These are phyloP conservation scores for Setaria viridis DNA, from an alignment of 202 grass and related monocot species.

Conservation along the genomic window DNA sequence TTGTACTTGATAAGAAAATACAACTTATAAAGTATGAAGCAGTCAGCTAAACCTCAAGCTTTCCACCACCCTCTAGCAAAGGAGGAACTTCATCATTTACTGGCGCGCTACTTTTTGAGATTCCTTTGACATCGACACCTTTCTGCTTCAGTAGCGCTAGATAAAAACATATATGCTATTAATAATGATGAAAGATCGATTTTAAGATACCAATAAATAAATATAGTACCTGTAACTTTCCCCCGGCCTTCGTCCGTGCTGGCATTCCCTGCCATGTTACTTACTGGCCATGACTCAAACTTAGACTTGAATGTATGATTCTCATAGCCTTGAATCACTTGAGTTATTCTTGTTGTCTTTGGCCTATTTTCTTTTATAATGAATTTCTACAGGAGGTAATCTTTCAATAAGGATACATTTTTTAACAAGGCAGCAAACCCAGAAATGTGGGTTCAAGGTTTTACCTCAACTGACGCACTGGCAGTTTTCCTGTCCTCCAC, in stretches of 20 bases:
- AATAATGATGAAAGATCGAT: slow-evolving; percentile 20
- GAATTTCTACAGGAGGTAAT: slow-evolving; percentile 61
- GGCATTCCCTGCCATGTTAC: slow-evolving; percentile 47
- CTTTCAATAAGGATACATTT: slow-evolving; percentile 21
- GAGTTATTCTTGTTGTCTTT: slow-evolving; percentile 70
- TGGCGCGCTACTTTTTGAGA: slow-evolving; percentile 56
- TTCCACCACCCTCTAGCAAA: slow-evolving; percentile 73
- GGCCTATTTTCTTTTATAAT: slow-evolving; percentile 73
- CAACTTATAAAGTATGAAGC: slow-evolving; percentile 27
- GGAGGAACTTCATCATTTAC: slow-evolving; percentile 84
- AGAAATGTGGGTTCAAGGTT: not conserved
- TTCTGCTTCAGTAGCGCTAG: slow-evolving; percentile 84
- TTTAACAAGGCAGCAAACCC: slow-evolving; percentile 36
- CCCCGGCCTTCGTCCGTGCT: slow-evolving; percentile 71
- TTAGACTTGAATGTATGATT: slow-evolving; percentile 77
- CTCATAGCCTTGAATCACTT: slow-evolving; percentile 87
- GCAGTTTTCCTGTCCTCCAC: slow-evolving; percentile 88
- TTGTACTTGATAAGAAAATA: slow-evolving; percentile 26
- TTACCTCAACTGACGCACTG: slow-evolving; percentile 80
- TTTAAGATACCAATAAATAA: slow-evolving; percentile 26
- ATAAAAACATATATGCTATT: slow-evolving; percentile 46
- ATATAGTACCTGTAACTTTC: slow-evolving; percentile 82
- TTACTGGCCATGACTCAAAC: slow-evolving; percentile 83
- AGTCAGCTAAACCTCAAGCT: slow-evolving; percentile 76
- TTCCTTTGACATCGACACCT: slow-evolving; percentile 83